Evolutionary conservation across 352 stramenopile genomes (phyloP), one percentile per base, ranked within the genome.

Genomic region (Elongisporangium senticosum): DNA sequence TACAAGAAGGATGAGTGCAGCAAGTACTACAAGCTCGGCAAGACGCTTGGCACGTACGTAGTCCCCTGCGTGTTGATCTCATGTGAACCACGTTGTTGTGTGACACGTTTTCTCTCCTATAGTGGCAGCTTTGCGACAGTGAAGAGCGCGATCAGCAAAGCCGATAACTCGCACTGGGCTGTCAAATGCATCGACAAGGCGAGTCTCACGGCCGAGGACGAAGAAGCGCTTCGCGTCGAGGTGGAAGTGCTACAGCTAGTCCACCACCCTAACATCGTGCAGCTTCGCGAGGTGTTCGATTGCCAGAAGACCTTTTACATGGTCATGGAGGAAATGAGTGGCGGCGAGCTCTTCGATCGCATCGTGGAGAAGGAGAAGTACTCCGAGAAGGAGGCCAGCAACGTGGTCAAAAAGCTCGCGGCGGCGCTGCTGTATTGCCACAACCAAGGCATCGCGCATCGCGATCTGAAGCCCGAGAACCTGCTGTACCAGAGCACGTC

Each of bases 281-380:
- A 77, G 43, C 69, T 97, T n/a, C 75, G 78, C 26, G 85, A 97
- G 43, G 79, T 96, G 15, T 96, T 94, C 60, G 83, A 95, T 68
- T 93, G 82, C 60, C 74, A 89, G 21, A 91, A 93, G 59, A 94
- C 83, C 21, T 93, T 97, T 50, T 95, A 96, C 75, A 93, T 97
- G 79, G 86, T 97, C 61, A 96, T 97, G 80, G 89, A 97, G 61
- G 77, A 96, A 56, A 91, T 95, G 75, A 93, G 75, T 47, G 92
- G 91, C 24, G 89, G 88, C 7, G 92, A 98, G 61, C 78, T 98
- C 26, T 98, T 97, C 62, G 91, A 97, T 61, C 77, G 91, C 55
- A 96, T 98, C 58, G 91, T 97, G 28, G 71, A 95, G 62, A 95
- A 96, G 59, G 83, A 96, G 33, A 94, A 96, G 55, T 98, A 97